phyloP scores from a whole-genome alignment of 441 rosid genomes.

The Biscutella laevigata region DNA sequence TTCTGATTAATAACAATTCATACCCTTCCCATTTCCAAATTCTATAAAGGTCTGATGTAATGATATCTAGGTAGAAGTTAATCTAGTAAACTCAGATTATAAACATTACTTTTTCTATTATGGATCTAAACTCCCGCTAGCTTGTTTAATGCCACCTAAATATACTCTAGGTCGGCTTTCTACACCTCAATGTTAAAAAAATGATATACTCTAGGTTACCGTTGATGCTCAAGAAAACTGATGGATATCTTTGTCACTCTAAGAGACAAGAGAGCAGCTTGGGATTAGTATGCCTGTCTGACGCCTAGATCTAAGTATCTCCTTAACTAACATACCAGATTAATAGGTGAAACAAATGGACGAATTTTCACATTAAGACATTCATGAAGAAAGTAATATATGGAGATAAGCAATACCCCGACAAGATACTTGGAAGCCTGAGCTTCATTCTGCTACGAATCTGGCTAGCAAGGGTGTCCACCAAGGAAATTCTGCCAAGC shows the following conservation, averaged over 20 bases:
- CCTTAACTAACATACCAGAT: not conserved
- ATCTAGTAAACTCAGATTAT: not conserved
- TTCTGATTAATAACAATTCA: not conserved
- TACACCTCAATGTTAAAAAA: not conserved
- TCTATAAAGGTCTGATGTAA: not conserved
- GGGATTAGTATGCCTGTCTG: not conserved
- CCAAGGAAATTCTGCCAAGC: constrained; percentile 63
- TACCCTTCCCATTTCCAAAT: not conserved
- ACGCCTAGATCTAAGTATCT: not conserved
- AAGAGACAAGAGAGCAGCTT: not conserved
- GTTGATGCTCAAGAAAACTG: not conserved
- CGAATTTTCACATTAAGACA: constrained; percentile 2
- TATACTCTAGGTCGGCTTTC: not conserved
- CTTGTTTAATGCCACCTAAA: not conserved
- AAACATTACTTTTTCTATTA: not conserved
- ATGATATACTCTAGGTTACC: not conserved
- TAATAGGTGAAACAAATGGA: not conserved
- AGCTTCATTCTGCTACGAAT: constrained; percentile 72
- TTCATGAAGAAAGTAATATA: not conserved
- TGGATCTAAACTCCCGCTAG: not conserved
- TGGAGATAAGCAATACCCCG: constrained; percentile 25
- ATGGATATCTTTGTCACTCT: not conserved
- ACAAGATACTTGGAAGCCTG: constrained; percentile 55
- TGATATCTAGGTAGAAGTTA: not conserved
- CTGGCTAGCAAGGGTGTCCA: constrained; percentile 56